A percentile compares a stretch with the other conserved stretches of the same genome.
These are phyloP conservation scores for Alternaria sp. DNA, from an alignment of 2,329 filamentous ascomycete genomes.

Conservation along the genomic window DNA sequence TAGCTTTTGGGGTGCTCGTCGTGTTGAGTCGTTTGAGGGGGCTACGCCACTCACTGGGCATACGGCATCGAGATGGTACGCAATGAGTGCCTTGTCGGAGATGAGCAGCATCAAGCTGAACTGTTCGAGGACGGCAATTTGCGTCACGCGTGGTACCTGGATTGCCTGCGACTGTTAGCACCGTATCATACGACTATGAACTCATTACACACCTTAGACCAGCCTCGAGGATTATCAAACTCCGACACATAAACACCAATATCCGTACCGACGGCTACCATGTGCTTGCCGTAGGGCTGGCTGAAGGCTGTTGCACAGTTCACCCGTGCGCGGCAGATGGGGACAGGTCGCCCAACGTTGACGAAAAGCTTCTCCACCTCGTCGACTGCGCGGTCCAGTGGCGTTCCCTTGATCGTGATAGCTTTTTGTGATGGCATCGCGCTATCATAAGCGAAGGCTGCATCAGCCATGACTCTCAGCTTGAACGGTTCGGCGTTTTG, in stretches of 20 bases:
- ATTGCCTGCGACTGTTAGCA: slow-evolving; percentile 68
- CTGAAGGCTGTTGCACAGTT: slow-evolving; percentile 94
- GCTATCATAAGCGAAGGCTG: slow-evolving; percentile 83
- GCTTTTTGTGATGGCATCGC: slow-evolving; percentile 60
- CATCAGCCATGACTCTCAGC: slow-evolving; percentile 88
- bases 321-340: slow-evolving; percentile 83
- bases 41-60: slow-evolving; percentile 62
- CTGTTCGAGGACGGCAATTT: slow-evolving; percentile 93
- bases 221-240: slow-evolving; percentile 85
- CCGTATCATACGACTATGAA: not conserved
- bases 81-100: slow-evolving; percentile 87
- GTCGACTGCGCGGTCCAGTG: slow-evolving; percentile 85
- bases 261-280: slow-evolving; percentile 94
- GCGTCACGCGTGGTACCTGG: slow-evolving; percentile 77
- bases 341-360: slow-evolving; percentile 69
- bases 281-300: slow-evolving; percentile 77
- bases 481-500: slow-evolving; percentile 97
- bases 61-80: slow-evolving; percentile 90
- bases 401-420: slow-evolving; percentile 86
- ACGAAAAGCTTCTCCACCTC: slow-evolving; percentile 81
- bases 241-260: slow-evolving; percentile 92
- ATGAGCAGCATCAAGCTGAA: slow-evolving; percentile 93
- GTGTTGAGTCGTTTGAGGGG: slow-evolving; percentile 72
- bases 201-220: slow-evolving; percentile 73
- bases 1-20: slow-evolving; percentile 89